Base-by-base conservation (phyloP, 495 filamentous ascomycete species). In the Neurospora africana region DNA sequence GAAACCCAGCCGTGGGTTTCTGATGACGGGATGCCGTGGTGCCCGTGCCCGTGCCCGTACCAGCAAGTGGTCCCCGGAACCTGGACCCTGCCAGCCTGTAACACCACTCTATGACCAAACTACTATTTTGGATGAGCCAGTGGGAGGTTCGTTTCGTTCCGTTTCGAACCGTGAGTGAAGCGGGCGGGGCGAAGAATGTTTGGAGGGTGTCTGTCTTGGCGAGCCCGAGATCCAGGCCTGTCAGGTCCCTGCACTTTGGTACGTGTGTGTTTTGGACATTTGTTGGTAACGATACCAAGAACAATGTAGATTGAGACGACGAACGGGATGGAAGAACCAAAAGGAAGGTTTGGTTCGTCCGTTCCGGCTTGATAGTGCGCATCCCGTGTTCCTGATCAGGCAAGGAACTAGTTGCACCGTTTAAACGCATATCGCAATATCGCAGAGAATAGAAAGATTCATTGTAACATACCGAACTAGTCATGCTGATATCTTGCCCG, bases 11-110 rank as follows among this genome's bases (percentile, higher is more conserved):
- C 13, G 2, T 41, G 71, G 68, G 23, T 47, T 69, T 69, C 5
- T 38, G 13, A 19, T 44, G 36, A 40, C 33, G 53, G 43, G 68
- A 69, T 38, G 67, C 71, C 68, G 65, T 40, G 61, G 58, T 44
- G 58, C 33, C 36, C 27, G 27, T 72, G 27, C 67, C n/a, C 68
- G 68, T 53, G 10, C 44, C 44, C 11, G 68, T 53, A 2, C 44
- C 44, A 5, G 68, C 65, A n/a, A 72, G 43, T 10, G 33, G 71
- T 43, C 43, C 67, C 71, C 68, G 35, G 68, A 36, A 72, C 71
- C 35, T 41, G 61, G 70, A 70, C 21, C 9, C 33, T 61, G 27
- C 15, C 13, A 61, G 2, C 15, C 15, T 30, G 23, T 11, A 13
- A 15, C 23, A 61, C 47, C 23, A 61, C 23, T 2, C 2, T 9